These are phyloP conservation scores for Stevia rebaudiana DNA, from an alignment of 140 eudicot genomes.

Conservation along the genomic window DNA sequence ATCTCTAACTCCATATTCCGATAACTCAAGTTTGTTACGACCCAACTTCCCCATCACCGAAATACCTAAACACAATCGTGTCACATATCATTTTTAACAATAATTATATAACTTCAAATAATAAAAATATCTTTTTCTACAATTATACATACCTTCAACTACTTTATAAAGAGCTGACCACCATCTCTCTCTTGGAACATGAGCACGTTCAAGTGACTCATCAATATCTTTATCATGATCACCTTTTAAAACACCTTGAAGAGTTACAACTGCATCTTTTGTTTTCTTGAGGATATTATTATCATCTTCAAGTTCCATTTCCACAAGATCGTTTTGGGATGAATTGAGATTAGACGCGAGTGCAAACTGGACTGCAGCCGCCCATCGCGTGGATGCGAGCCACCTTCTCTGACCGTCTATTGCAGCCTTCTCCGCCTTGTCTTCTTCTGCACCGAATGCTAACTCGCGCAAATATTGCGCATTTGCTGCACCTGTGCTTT, in stretches of 20 bases:
- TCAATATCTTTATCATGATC: conserved; percentile 59
- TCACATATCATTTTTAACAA: not conserved
- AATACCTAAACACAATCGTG: conserved; percentile 37
- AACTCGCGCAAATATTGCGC: conserved; percentile 75
- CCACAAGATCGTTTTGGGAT: conserved; percentile 53
- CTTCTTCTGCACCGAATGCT: conserved; percentile 45
- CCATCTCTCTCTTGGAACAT: conserved; percentile 74
- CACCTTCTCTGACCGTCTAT: conserved; percentile 54
- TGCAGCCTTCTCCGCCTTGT: conserved; percentile 31
- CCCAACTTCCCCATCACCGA: conserved; percentile 64
- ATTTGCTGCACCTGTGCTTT: conserved; percentile 92
- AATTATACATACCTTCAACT: conserved; percentile 71
- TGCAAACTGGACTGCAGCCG: conserved; percentile 83
- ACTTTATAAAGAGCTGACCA: conserved; percentile 90
- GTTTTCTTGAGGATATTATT: conserved; percentile 57
- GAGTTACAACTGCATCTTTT: conserved; percentile 71
- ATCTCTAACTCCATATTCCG: conserved; percentile 38
- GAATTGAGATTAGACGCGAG: conserved; percentile 57
- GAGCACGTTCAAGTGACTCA: conserved; percentile 52
- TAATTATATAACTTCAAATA: not conserved
- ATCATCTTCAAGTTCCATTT: conserved; percentile 41
- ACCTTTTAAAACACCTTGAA: conserved; percentile 77
- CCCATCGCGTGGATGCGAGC: conserved; percentile 80
- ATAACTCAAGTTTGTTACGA: conserved; percentile 43
- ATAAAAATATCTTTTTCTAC: not conserved